phyloP scores from a whole-genome alignment of 192 early-diverging fungal species.

The Ambispora gerdemannii region DNA sequence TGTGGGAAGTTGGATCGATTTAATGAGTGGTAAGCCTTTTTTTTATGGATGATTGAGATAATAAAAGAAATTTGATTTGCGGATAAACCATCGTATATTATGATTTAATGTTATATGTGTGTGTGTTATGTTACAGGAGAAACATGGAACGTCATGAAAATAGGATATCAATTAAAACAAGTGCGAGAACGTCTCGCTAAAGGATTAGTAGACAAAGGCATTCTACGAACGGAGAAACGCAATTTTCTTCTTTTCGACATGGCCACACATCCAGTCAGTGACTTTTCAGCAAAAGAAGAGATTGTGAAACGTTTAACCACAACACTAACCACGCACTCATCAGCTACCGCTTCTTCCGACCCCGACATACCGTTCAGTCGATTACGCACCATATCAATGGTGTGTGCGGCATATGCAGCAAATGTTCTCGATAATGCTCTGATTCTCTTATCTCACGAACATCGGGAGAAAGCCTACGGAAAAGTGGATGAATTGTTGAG shows the following conservation, averaged over 20 bases:
- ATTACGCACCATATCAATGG: constrained; percentile 80
- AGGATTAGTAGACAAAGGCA: constrained; percentile 97
- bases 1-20: constrained; percentile 93
- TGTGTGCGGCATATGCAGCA: constrained; percentile 93
- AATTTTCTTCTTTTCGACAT: constrained; percentile 97
- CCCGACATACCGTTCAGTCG: constrained; percentile 56
- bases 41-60: no score
- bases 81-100: no score
- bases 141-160: constrained; percentile 98
- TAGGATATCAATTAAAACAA: constrained; percentile 96
- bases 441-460: constrained; percentile 74
- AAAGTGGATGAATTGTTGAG: constrained; percentile 89
- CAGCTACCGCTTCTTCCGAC: constrained; percentile 48
- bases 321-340: constrained; percentile 62
- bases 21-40: constrained; percentile 85
- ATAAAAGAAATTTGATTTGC: no score
- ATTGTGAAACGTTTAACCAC: constrained; percentile 81
- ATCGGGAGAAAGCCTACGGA: constrained; percentile 83
- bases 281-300: constrained; percentile 82
- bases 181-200: constrained; percentile 95
- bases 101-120: neutral
- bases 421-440: constrained; percentile 98
- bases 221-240: constrained; percentile 91
- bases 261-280: constrained; percentile 95
- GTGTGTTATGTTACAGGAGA: constrained; percentile 60